These are phyloP conservation scores for Chalaropsis thielavioides DNA, from an alignment of 2,329 filamentous ascomycete genomes.

Conservation along the genomic window DNA sequence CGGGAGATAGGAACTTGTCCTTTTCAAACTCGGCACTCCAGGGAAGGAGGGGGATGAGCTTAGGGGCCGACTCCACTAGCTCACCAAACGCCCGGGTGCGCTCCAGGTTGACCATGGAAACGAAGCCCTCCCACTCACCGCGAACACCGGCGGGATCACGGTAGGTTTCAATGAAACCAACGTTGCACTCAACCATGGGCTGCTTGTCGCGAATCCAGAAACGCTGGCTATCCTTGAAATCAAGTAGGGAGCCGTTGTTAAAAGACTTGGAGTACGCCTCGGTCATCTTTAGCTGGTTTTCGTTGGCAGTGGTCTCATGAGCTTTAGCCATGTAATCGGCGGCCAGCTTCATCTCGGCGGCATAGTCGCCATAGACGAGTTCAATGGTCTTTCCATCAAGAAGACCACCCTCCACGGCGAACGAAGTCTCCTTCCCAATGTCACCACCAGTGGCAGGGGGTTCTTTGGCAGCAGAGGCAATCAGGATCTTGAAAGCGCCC, in stretches of 20 bases:
- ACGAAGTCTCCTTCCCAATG: slow-evolving; percentile 50
- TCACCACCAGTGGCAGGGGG: slow-evolving; percentile 52
- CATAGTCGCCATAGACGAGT: slow-evolving; percentile 61
- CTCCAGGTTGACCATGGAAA: slow-evolving; percentile 46
- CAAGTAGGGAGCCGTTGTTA: slow-evolving; percentile 55
- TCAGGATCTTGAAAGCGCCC: slow-evolving; percentile 56
- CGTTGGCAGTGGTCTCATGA: slow-evolving; percentile 54
- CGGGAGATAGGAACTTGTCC: slow-evolving; percentile 85
- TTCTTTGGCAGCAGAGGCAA: slow-evolving; percentile 50
- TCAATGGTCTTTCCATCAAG: slow-evolving; percentile 54
- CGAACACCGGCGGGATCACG: slow-evolving; percentile 67
- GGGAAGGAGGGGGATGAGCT: slow-evolving; percentile 75
- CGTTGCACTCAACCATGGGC: slow-evolving; percentile 64
- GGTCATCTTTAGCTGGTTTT: slow-evolving; percentile 60
- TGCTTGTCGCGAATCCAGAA: slow-evolving; percentile 74
- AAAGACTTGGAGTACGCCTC: slow-evolving; percentile 63
- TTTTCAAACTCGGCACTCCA: slow-evolving; percentile 89
- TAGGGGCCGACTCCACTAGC: slow-evolving; percentile 66
- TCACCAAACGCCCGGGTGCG: slow-evolving; percentile 76
- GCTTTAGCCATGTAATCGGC: slow-evolving; percentile 54
- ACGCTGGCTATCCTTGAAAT: slow-evolving; percentile 67
- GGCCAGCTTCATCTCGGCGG: slow-evolving; percentile 55
- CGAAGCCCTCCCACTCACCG: slow-evolving; percentile 77
- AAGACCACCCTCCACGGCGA: slow-evolving; percentile 42
- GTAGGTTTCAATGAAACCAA: slow-evolving; percentile 78